Evolutionary conservation across 2,329 filamentous ascomycete species (phyloP).

Genomic region (Chaetomium strumarium): DNA sequence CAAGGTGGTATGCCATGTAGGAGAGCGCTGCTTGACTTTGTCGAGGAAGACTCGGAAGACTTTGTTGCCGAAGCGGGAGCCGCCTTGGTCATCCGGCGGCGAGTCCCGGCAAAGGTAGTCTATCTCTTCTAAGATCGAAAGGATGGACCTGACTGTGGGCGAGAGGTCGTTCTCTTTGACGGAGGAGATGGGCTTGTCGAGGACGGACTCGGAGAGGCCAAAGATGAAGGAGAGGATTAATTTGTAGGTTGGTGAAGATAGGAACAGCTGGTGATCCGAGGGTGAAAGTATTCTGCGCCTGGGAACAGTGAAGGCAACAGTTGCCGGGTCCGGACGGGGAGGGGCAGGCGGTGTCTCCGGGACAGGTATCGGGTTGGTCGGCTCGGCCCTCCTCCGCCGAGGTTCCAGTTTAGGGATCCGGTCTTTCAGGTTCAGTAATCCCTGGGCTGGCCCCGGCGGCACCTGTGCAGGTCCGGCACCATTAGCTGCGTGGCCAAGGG

Average conservation of each 20-base stretch:
- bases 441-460: constrained; percentile 13
- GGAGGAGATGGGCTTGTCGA: constrained; percentile 61
- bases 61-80: constrained; percentile 91
- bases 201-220: constrained; percentile 73
- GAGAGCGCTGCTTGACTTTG: constrained; percentile 51
- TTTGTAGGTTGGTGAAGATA: constrained; percentile 66
- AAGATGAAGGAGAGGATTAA: constrained; percentile 84
- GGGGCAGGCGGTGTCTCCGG: constrained; percentile 73
- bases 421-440: constrained; percentile 46
- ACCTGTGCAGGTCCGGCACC: not conserved
- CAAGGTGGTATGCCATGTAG: constrained; percentile 58
- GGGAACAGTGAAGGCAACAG: constrained; percentile 59
- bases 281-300: constrained; percentile 74
- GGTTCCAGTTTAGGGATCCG: constrained; percentile 63
- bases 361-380: constrained; percentile 54
- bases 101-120: constrained; percentile 60
- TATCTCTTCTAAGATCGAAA: constrained; percentile 64
- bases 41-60: constrained; percentile 80
- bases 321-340: constrained; percentile 55
- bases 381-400: constrained; percentile 45
- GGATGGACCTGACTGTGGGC: constrained; percentile 54
- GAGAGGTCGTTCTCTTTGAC: constrained; percentile 52
- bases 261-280: constrained; percentile 75
- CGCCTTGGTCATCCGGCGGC: constrained; percentile 78
- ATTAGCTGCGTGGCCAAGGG: not conserved